Evolutionary conservation across 768 basidiomycete species (phyloP), one percentile per base, ranked within the genome.

Genomic region (Collybiopsis confluens): DNA sequence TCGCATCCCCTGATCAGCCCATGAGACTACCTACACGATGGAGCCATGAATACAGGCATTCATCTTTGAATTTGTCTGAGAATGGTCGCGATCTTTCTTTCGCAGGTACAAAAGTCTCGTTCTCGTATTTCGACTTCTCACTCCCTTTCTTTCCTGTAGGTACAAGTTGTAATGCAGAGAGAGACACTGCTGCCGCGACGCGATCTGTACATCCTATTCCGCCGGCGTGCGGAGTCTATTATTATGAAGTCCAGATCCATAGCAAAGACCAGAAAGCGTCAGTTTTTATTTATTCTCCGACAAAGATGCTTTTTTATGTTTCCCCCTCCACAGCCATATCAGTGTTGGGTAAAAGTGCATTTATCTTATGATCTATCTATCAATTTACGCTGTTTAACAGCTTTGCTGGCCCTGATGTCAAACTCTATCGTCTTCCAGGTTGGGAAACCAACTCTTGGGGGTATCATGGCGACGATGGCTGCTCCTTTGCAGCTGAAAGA

Each of bases 401-500:
- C 20, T 87, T 95, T 66, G 78, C 86, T 44, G 78, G 80, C 8
- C 76, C 73, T 13, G 79, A 80, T 41, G 84, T 87, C 48, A 82
- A 81, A 62, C 70, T 88, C 48, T 79, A 81, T 27, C 85, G 90
- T 48, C 79, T 94, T 28, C 92, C 93, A 33, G 92, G 92, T 20
- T 90, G 87, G 88, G 90, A 93, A 65, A 72, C 76, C 54, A 80
- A 82, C 57, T 93, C 90, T 4, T 95, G 92, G 90, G 92, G 92
- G 49, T 96, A 92, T 65, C 88, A 93, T 61, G 92, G 88, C n/a
- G 91, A 94, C 59, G 92, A 90, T 62, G 92, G 93, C 4, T 80
- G 76, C 54, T 76, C 86, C 2, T 92, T 90, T 68, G 82, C 87
- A 23, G 81, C 83, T 4, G 85, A 90, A 55, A 84, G 80, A 65